A percentile compares a stretch with the other conserved stretches of the same genome.
Evolutionary conservation across 2,329 filamentous ascomycete genomes (phyloP).

Genomic region (Incumbomyces delicatus): DNA sequence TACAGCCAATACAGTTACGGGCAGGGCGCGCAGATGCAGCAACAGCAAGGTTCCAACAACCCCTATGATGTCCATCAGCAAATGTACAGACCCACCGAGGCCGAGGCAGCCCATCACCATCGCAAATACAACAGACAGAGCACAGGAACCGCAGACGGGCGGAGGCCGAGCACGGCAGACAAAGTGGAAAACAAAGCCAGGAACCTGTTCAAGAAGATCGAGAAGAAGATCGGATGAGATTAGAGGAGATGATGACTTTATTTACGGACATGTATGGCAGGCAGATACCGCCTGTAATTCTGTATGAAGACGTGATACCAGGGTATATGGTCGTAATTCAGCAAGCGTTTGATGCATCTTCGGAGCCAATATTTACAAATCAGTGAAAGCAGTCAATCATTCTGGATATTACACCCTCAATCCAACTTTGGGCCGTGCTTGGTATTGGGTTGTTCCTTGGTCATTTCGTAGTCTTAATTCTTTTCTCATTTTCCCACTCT

Average conservation of each 20-base stretch:
- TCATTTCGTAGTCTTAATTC: no score
- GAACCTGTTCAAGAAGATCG: constrained; percentile 36
- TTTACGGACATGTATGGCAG: not conserved
- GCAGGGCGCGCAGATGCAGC: constrained; percentile 17
- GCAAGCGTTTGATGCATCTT: no score
- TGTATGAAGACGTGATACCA: no score
- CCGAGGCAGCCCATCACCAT: constrained; percentile 29
- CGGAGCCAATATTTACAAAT: no score
- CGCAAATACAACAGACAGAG: constrained; percentile 22
- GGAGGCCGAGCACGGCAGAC: constrained; percentile 24
- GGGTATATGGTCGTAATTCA: no score
- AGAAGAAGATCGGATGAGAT: constrained; percentile 27
- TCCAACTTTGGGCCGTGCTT: no score
- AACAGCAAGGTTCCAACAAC: constrained; percentile 17
- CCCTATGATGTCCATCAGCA: constrained; percentile 37
- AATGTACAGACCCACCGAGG: constrained; percentile 37
- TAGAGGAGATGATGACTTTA: not conserved
- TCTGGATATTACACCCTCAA: no score
- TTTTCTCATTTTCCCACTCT: no score
- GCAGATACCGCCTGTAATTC: no score
- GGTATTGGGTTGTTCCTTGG: no score
- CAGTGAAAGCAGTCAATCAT: no score
- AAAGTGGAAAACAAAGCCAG: constrained; percentile 35
- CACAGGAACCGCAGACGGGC: constrained; percentile 16
- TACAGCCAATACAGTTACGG: constrained; percentile 35